Evolutionary conservation across 2,329 filamentous ascomycete species (phyloP), one percentile per base, ranked within the genome.

Genomic region (Aspergillus sp.): DNA sequence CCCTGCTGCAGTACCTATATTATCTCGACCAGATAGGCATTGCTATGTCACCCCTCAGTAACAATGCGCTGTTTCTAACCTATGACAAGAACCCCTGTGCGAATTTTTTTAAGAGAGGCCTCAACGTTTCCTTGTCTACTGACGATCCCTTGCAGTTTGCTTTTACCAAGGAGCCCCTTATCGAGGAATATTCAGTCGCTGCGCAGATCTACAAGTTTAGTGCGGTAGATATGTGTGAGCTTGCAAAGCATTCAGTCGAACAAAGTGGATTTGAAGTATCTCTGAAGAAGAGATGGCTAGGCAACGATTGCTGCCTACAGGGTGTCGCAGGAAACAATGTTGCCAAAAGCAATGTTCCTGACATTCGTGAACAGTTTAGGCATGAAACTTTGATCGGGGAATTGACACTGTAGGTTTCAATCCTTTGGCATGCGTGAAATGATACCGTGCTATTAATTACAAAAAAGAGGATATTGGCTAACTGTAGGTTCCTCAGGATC

Each of bases 201-300:
- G 95, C 95, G 4, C 95, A 99, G 77, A 99, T 99, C 61, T 99
- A 98, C 81, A 98, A 98, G 79, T 86, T 99, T 41, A 96, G 89
- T 71, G 90, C 94, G 0, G 93, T 98, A 3, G 95, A 99, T 71
- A 99, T 99, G 95, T 98, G 95, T 73, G 95, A 99, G 78, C 78
- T 99, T 59, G 95, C 95, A 23, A 96, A 96, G 78, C 94, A 98
- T 74, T 96, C 92, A 8, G 95, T 99, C 42, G 87, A 89, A 69
- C 95, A 99, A 75, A 96, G 92, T 73, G 95, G 95, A 6, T 99
- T 96, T 71, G 95, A 99, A 74, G 83, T 90, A 68, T 85, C 88
- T 11, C 83, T 98, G 70, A 99, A 99, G 78, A 88, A 93, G 71
- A 87, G 92, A 75, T 99, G 94, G 94, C 81, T 99, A 4, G 95